Conservation (phyloP, 1,139 yeast genomes). For the Hyphopichia wangnamkhiaoensis region DNA sequence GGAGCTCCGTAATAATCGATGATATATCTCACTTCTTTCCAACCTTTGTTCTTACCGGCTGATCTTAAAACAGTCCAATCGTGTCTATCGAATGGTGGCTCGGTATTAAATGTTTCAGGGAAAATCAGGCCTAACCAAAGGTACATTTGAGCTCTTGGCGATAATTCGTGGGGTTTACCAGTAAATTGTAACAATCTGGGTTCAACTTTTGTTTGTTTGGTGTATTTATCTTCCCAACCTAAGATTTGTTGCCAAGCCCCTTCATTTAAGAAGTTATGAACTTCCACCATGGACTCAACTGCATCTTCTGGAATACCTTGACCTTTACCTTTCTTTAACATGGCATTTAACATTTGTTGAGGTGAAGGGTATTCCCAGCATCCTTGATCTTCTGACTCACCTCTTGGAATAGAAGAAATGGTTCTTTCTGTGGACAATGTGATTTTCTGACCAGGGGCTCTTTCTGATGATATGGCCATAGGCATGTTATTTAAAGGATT, state of each 20-base stretch:
- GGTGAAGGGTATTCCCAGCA: slow-evolving; percentile 99
- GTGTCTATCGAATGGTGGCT: slow-evolving; percentile 96
- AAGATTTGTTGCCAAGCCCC: slow-evolving; percentile 97
- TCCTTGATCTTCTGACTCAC: slow-evolving; percentile 62
- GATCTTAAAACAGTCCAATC: slow-evolving; percentile 94
- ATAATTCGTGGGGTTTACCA: slow-evolving; percentile 84
- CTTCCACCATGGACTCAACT: slow-evolving; percentile 95
- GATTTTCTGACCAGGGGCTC: slow-evolving; percentile 78
- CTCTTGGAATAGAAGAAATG: slow-evolving; percentile 83
- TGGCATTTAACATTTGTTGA: slow-evolving; percentile 97
- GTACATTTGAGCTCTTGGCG: slow-evolving; percentile 84
- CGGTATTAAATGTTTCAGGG: slow-evolving; percentile 71
- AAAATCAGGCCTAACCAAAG: slow-evolving; percentile 65
- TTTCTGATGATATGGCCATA: slow-evolving; percentile 58
- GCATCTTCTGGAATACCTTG: slow-evolving; percentile 91
- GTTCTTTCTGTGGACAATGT: slow-evolving; percentile 83
- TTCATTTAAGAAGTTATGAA: slow-evolving; percentile 93
- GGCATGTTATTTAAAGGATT: slow-evolving; percentile 95
- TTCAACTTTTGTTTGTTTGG: slow-evolving; percentile 50
- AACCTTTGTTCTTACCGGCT: slow-evolving; percentile 46
- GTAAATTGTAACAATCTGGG: slow-evolving; percentile 87
- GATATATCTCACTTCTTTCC: slow-evolving; percentile 75
- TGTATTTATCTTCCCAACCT: slow-evolving; percentile 77
- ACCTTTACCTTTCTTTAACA: slow-evolving; percentile 90
- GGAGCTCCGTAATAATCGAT: slow-evolving; percentile 94